Conservation (phyloP, 352 stramenopile genomes). For the Phytophthora citricola region DNA sequence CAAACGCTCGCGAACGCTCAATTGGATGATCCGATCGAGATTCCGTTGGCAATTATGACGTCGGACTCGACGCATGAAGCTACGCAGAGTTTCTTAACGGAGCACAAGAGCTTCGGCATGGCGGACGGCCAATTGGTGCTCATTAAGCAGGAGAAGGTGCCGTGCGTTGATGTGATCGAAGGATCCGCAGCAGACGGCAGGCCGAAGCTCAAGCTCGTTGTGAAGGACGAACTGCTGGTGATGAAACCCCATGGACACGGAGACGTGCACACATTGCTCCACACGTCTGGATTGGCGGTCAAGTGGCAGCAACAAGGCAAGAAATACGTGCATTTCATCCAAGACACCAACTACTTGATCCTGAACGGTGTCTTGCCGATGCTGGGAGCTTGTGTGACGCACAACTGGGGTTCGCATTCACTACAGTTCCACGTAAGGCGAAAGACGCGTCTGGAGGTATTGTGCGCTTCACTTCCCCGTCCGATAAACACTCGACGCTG, state of each 20-base stretch:
- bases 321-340: conserved; percentile 96
- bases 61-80: conserved; percentile 95
- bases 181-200: conserved; percentile 15
- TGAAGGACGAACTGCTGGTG: conserved; percentile 56
- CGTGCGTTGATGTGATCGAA: conserved; percentile 66
- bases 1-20: conserved; percentile 56
- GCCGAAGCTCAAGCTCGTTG: conserved; percentile 82
- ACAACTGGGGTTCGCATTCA: conserved; percentile 94
- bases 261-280: conserved; percentile 96
- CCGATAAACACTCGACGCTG: conserved; percentile 41
- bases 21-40: conserved; percentile 27
- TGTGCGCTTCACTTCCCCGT: conserved; percentile 55
- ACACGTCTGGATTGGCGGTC: conserved; percentile 70
- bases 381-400: conserved; percentile 87
- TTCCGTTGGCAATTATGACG: conserved; percentile 98
- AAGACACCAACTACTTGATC: conserved; percentile 97
- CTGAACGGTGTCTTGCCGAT: conserved; percentile 92
- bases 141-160: conserved; percentile 98
- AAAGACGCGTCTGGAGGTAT: conserved; percentile 89
- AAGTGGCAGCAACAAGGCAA: conserved; percentile 83
- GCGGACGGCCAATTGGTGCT: conserved; percentile 91
- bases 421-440: conserved; percentile 93
- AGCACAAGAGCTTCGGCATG: conserved; percentile 96
- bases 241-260: conserved; percentile 99
- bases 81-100: conserved; percentile 90